A percentile compares a stretch with the other conserved stretches of the same genome.
Evolutionary conservation across 2,329 filamentous ascomycete species (phyloP).

Genomic region (Cercospora beticola): DNA sequence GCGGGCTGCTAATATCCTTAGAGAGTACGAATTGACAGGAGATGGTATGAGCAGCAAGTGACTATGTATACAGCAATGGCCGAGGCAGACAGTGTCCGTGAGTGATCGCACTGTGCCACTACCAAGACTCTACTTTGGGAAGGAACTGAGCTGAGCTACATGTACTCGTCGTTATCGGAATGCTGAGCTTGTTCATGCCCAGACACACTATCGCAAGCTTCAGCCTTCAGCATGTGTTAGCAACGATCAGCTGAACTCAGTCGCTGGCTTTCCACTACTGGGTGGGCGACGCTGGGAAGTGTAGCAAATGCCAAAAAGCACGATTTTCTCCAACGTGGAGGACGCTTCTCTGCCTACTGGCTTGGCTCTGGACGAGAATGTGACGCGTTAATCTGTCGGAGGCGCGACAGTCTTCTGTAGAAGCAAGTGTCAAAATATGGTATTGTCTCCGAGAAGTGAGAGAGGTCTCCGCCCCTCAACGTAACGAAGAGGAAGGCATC

Average conservation of each 20-base stretch:
- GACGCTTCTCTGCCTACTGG: not conserved
- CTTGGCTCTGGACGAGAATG: not conserved
- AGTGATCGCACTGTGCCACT: not conserved
- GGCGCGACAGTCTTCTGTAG: not conserved
- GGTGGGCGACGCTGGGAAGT: not conserved
- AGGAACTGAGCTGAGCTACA: not conserved
- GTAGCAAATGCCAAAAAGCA: not conserved
- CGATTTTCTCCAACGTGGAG: not conserved
- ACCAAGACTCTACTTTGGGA: not conserved
- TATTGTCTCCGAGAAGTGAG: not conserved
- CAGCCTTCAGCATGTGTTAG: not conserved
- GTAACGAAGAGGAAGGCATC: not conserved
- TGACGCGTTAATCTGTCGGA: not conserved
- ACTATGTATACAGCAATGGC: not conserved
- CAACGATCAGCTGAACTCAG: not conserved
- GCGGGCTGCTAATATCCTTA: not conserved
- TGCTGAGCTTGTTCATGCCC: not conserved
- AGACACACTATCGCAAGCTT: not conserved
- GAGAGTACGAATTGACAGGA: not conserved
- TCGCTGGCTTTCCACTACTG: not conserved
- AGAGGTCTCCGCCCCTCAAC: not conserved
- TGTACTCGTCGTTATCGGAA: not conserved
- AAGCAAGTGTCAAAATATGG: not conserved
- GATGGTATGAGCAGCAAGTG: not conserved
- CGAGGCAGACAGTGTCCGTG: not conserved